A percentile compares a stretch with the other conserved stretches of the same genome.
Evolutionary conservation across 345 rosid species (phyloP).

Genomic region (Brassica napus): DNA sequence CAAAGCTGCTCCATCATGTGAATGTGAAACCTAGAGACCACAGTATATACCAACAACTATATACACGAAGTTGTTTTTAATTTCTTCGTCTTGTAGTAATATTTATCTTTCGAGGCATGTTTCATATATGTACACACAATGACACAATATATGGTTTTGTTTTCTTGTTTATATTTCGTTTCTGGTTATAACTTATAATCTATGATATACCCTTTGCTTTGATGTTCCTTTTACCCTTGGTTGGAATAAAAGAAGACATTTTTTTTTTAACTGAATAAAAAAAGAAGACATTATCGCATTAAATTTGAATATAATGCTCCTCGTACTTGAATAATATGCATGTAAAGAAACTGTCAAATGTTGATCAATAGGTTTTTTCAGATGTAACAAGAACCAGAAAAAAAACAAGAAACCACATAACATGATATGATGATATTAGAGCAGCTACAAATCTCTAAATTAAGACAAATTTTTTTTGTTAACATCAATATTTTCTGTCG

Average conservation of each 20-base stretch:
- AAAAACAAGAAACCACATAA: background rate
- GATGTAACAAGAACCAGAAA: background rate
- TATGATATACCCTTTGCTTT: background rate
- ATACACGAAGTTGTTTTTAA: background rate
- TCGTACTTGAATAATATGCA: too few species aligned
- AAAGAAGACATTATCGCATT: background rate
- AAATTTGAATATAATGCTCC: background rate
- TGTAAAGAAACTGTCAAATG: background rate
- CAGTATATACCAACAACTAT: background rate
- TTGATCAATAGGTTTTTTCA: background rate
- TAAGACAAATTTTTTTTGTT: background rate
- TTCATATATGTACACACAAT: background rate
- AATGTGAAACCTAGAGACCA: slow-evolving; percentile 38
- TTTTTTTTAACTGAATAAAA: too few species aligned
- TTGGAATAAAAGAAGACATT: background rate
- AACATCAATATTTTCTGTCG: background rate
- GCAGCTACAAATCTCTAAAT: background rate
- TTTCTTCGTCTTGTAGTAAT: background rate
- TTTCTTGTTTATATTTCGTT: background rate
- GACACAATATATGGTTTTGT: background rate
- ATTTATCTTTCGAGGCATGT: background rate
- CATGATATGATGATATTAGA: background rate
- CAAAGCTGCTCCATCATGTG: slow-evolving; percentile 51
- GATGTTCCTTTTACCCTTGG: background rate
- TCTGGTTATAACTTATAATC: background rate